Percentiles rank a stretch among this genome's conserved stretches.
phyloP scores from a whole-genome alignment of 805 yeast species.

The Candida corydali region DNA sequence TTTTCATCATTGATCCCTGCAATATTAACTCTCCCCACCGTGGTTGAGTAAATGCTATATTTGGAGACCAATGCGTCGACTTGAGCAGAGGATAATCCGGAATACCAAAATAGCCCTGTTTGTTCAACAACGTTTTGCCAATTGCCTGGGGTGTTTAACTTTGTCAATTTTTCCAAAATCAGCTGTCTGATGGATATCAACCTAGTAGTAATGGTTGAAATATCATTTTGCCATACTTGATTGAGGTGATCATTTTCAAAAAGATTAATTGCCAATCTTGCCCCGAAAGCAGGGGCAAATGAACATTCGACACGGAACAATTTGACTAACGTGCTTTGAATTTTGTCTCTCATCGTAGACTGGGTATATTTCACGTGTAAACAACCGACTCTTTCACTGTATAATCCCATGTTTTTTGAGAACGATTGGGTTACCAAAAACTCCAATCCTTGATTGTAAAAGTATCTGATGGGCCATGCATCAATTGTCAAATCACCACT shows the following conservation, averaged over 20 bases:
- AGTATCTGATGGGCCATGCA: conserved; percentile 37
- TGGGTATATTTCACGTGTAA: conserved; percentile 28
- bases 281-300: conserved; percentile 46
- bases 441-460: conserved; percentile 36
- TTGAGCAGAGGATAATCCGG: conserved; percentile 36
- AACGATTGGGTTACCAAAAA: conserved; percentile 37
- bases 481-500: conserved; percentile 59
- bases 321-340: conserved; percentile 24
- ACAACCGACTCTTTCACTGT: conserved; percentile 37
- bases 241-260: conserved; percentile 20
- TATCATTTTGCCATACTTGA: conserved; percentile 34
- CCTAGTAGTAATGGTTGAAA: conserved; percentile 25
- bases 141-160: conserved; percentile 39
- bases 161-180: conserved; percentile 24
- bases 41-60: conserved; percentile 36
- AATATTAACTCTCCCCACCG: conserved; percentile 40
- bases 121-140: conserved; percentile 36
- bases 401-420: conserved; percentile 40
- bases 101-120: conserved; percentile 43
- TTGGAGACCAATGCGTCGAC: conserved; percentile 25
- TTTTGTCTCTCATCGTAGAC: conserved; percentile 11
- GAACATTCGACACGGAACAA: conserved; percentile 39
- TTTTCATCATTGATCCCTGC: conserved; percentile 41
- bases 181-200: conserved; percentile 26
- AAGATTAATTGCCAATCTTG: conserved; percentile 34